phyloP scores from a whole-genome alignment of 768 basidiomycete species.

The Mycena capillaripes region DNA sequence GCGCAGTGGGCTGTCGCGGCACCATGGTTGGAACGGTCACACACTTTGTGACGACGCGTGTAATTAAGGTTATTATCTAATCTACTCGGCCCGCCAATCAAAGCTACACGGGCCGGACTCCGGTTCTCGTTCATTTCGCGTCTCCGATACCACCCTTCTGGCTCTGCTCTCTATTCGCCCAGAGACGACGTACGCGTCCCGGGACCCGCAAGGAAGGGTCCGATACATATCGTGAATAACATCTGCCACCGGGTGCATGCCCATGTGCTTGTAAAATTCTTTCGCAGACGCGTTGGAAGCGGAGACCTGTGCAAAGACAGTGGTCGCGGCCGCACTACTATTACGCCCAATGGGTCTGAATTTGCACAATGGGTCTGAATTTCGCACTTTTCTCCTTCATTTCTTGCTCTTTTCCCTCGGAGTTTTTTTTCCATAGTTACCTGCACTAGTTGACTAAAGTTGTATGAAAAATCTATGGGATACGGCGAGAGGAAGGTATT shows the following conservation, averaged over 20 bases:
- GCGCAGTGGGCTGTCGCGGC: slow-evolving; percentile 6
- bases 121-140: not conserved
- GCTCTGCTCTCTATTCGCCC: slow-evolving; percentile 44
- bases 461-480: too few relatives aligned
- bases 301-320: slow-evolving; percentile 62
- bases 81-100: too few relatives aligned
- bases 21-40: not conserved
- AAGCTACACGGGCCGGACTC: too few relatives aligned
- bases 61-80: not conserved
- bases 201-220: slow-evolving; percentile 50
- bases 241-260: slow-evolving; percentile 50
- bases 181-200: slow-evolving; percentile 59
- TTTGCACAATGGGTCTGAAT: too few relatives aligned
- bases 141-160: not conserved
- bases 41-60: not conserved
- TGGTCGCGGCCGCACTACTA: slow-evolving; percentile 40
- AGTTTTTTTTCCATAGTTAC: too few relatives aligned
- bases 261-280: slow-evolving; percentile 60
- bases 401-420: too few relatives aligned
- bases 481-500: too few relatives aligned
- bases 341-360: too few relatives aligned
- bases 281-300: slow-evolving; percentile 56
- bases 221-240: slow-evolving; percentile 57
- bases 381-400: too few relatives aligned
- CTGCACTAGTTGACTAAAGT: too few relatives aligned